A percentile compares a stretch with the other conserved stretches of the same genome.
phyloP scores from a whole-genome alignment of 331 rosid species.

The Spiraea crenata region DNA sequence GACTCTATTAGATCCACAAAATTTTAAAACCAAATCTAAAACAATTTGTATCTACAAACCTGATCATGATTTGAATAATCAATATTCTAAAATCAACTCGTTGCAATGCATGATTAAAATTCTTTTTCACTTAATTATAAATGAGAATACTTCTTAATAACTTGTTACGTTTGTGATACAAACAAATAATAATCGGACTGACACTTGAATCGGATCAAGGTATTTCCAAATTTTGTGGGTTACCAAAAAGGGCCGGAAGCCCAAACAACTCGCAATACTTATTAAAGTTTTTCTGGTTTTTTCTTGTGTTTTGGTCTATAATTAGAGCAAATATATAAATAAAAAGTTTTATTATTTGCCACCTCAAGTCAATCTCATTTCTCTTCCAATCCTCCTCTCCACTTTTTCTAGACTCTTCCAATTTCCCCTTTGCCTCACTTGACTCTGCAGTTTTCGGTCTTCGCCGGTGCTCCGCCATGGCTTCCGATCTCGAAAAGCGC shows the following conservation, averaged over 20 bases:
- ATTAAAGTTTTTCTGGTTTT: not conserved
- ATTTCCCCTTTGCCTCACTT: not conserved
- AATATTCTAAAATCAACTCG: no score
- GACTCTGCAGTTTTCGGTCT: not conserved
- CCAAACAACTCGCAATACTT: not conserved
- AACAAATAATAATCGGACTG: no score
- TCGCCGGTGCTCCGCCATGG: constrained; percentile 33
- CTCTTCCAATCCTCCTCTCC: not conserved
- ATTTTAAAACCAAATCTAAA: no score
- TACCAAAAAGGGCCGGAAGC: not conserved
- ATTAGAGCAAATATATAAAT: not conserved
- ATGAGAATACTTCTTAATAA: no score
- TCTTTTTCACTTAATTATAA: no score
- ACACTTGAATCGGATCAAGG: no score
- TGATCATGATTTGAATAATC: no score
- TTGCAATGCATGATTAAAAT: no score
- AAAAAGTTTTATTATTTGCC: not conserved
- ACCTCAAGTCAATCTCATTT: constrained; percentile 27
- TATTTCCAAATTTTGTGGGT: no score
- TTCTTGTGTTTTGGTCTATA: not conserved
- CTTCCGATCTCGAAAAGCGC: constrained; percentile 62
- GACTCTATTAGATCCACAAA: no score
- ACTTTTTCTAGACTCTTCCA: constrained; percentile 19
- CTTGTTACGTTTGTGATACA: no score
- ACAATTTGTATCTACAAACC: no score